These are phyloP conservation scores for Lepiota brunneoincarnata DNA, from an alignment of 768 basidiomycete genomes.

Conservation along the genomic window DNA sequence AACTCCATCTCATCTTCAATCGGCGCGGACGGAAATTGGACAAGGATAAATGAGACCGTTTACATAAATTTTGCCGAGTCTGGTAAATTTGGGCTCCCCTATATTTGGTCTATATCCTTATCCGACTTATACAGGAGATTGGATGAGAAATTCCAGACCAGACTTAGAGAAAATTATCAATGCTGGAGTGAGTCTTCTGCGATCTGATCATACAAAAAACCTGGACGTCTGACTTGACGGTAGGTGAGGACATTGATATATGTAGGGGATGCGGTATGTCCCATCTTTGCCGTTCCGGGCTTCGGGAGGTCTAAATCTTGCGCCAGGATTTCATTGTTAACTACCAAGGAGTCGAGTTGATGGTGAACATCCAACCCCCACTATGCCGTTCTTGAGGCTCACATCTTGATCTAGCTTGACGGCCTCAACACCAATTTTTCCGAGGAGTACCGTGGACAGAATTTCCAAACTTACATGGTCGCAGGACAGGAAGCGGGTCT, in stretches of 20 bases:
- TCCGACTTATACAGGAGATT: conserved; percentile 39
- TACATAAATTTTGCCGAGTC: conserved; percentile 41
- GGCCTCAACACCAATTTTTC: conserved; percentile 45
- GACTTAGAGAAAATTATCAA: conserved; percentile 56
- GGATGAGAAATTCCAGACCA: conserved; percentile 51
- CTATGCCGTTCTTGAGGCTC: not conserved
- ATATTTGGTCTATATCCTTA: not conserved
- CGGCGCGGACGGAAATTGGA: conserved; percentile 44
- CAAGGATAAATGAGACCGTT: conserved; percentile 35
- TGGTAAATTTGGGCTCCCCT: not conserved
- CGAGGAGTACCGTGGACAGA: conserved; percentile 35
- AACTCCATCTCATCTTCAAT: conserved; percentile 31
- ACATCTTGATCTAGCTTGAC: conserved; percentile 17
- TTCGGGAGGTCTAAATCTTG: not conserved
- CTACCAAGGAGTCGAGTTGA: conserved; percentile 52
- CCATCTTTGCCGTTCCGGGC: not conserved
- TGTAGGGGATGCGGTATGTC: conserved; percentile 53
- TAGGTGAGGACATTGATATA: conserved; percentile 41
- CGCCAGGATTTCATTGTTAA: conserved; percentile 50
- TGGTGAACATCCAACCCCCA: conserved; percentile 31
- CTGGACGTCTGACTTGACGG: too few species aligned
- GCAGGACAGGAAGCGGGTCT: conserved; percentile 45
- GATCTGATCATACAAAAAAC: too few species aligned
- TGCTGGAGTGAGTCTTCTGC: conserved; percentile 35
- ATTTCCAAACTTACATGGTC: conserved; percentile 48